These are phyloP conservation scores for Lyophyllum decastes DNA, from an alignment of 768 basidiomycete genomes.

Conservation along the genomic window DNA sequence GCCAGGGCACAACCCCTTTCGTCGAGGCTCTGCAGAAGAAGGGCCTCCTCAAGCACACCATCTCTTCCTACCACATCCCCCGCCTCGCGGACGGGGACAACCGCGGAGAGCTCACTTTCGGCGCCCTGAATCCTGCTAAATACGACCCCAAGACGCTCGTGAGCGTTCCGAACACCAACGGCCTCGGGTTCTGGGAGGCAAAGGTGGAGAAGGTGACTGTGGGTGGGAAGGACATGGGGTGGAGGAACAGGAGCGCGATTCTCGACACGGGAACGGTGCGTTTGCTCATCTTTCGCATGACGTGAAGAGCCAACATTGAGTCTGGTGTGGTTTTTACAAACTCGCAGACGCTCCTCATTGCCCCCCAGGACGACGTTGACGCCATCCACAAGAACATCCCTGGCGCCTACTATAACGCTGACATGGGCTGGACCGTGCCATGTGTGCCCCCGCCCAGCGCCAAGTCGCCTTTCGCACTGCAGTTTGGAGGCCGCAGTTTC, in stretches of 20 bases:
- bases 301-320: not conserved
- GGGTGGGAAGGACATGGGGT: conserved; percentile 43
- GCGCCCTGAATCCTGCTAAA: conserved; percentile 57
- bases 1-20: conserved; percentile 54
- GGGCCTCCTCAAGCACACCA: conserved; percentile 50
- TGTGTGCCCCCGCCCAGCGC: conserved; percentile 48
- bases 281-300: not conserved
- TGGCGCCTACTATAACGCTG: conserved; percentile 49
- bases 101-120: conserved; percentile 65
- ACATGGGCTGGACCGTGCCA: conserved; percentile 56
- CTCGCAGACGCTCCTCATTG: conserved; percentile 17
- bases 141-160: conserved; percentile 48
- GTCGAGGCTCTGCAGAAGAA: conserved; percentile 53
- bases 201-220: conserved; percentile 48
- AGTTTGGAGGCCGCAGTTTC: conserved; percentile 60
- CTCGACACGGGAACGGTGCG: conserved; percentile 41
- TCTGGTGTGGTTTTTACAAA: not conserved
- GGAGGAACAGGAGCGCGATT: conserved; percentile 56
- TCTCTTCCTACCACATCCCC: conserved; percentile 70
- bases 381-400: conserved; percentile 57
- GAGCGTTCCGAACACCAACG: conserved; percentile 51
- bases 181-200: conserved; percentile 53
- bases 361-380: conserved; percentile 44
- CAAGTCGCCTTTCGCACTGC: conserved; percentile 48
- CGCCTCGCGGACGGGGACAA: conserved; percentile 52